Base-by-base conservation (phyloP, 2,329 filamentous ascomycete species). In the Diaporthe caulivora region DNA sequence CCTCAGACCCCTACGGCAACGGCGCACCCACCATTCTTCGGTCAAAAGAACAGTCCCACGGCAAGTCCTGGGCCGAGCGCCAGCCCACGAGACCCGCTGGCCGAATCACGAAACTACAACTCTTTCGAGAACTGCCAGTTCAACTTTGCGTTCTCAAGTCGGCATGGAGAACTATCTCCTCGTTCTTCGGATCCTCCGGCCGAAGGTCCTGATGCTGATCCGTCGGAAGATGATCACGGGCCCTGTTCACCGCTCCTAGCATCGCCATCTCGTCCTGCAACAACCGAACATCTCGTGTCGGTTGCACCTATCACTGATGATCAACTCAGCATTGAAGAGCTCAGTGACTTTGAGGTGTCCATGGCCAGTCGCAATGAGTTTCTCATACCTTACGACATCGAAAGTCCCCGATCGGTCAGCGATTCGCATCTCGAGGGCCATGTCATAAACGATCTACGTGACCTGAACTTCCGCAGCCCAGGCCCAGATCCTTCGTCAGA, bases 301-400 rank as follows among this genome's bases (percentile, higher is more conserved):
- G 58, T 68, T n/a, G 62, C 65, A 74, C 62, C 60, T 77, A 40
- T 75, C 77, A 74, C 75, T 24, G 75, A 78, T 26, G 71, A 75
- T 17, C 75, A 78, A 47, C 83, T 88, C 49, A 78, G 80, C 15
- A 81, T 89, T 40, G 87, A 88, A 74, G 87, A 85, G 69, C 74
- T 84, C 31, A 81, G 78, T 77, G 82, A 88, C 74, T 82, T 87
- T 71, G 85, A 85, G 68, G 85, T 87, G 72, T 84, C 82, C 34
- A 73, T 75, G 73, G 82, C 81, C 53, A 85, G 86, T 6, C 82
- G 82, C 24, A 78, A 84, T 31, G 83, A 83, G 42, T 81, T 87
- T 34, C 78, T 89, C 31, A 81, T 79, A 13, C 87, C 87, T 0
- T 81, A 83, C 17, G 82, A 84, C 71, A 86, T 88, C 69, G 87